Percentiles rank a stretch among this genome's conserved stretches.
These are phyloP conservation scores for Pichia scutulata DNA, from an alignment of 805 yeast genomes.

Conservation along the genomic window DNA sequence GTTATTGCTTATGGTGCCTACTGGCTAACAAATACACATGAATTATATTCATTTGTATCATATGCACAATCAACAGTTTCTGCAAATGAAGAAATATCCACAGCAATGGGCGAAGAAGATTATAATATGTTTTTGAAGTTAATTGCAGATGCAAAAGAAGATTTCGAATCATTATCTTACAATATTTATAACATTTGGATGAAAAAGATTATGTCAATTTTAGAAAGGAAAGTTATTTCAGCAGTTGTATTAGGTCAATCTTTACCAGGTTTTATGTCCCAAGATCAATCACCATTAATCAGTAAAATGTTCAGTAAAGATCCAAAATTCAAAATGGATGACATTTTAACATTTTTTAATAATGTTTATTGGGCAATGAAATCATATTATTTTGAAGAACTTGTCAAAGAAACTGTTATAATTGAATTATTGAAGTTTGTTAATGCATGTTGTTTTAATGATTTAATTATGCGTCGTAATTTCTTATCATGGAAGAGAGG, in stretches of 20 bases:
- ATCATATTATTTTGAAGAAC: constrained; percentile 77
- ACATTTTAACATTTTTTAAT: constrained; percentile 81
- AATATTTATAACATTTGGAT: constrained; percentile 96
- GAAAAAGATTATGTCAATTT: constrained; percentile 84
- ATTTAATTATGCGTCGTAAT: constrained; percentile 86
- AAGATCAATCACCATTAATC: constrained; percentile 72
- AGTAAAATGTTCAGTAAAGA: constrained; percentile 72
- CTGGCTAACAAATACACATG: constrained; percentile 96
- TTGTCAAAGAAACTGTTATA: constrained; percentile 77
- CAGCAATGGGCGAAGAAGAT: constrained; percentile 84
- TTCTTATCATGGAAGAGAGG: constrained; percentile 98
- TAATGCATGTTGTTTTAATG: constrained; percentile 92
- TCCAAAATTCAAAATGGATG: constrained; percentile 86
- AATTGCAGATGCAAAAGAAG: constrained; percentile 87
- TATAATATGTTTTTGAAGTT: constrained; percentile 82
- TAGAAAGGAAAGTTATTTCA: constrained; percentile 88
- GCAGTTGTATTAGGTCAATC: constrained; percentile 94
- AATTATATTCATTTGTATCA: constrained; percentile 86
- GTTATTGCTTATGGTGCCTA: constrained; percentile 89
- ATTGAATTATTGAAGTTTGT: constrained; percentile 77
- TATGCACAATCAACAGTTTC: constrained; percentile 90
- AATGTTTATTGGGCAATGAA: constrained; percentile 90
- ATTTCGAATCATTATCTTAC: constrained; percentile 85
- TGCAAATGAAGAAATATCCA: constrained; percentile 70
- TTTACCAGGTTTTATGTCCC: constrained; percentile 90